Conservation (phyloP, 345 rosid genomes). For the Boechera stricta region DNA sequence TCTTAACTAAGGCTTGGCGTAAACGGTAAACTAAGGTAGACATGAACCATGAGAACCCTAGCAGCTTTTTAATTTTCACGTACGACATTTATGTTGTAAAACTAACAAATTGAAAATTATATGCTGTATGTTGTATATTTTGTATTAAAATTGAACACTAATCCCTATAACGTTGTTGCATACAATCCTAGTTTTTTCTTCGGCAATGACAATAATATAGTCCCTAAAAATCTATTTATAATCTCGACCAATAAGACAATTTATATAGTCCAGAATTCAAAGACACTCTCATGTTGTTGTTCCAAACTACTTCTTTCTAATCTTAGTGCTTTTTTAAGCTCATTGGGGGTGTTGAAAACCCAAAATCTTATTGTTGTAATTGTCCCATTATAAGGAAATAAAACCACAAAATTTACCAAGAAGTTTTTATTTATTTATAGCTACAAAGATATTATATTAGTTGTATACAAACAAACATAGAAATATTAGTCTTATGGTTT, state of each 20-base stretch:
- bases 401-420: too few relatives aligned
- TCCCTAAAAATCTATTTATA: not conserved
- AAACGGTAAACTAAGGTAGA: constrained; percentile 15
- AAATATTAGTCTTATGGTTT: not conserved
- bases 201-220: not conserved
- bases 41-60: constrained; percentile 4
- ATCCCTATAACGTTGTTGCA: not conserved
- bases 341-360: too few relatives aligned
- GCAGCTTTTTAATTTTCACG: constrained; percentile 4
- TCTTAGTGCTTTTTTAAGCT: too few relatives aligned
- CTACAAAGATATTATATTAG: too few relatives aligned
- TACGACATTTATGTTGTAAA: not conserved
- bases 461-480: too few relatives aligned
- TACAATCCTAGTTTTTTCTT: not conserved
- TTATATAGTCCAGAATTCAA: not conserved
- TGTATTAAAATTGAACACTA: too few relatives aligned
- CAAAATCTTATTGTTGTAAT: too few relatives aligned
- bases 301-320: too few relatives aligned
- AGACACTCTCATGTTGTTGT: too few relatives aligned
- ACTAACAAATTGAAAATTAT: not conserved
- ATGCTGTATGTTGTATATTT: too few relatives aligned
- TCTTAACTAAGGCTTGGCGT: constrained; percentile 11
- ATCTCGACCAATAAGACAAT: not conserved
- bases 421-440: not conserved
- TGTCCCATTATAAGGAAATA: too few relatives aligned